phyloP scores from a whole-genome alignment of 2,329 filamentous ascomycete genomes.

The Fusarium falciforme region DNA sequence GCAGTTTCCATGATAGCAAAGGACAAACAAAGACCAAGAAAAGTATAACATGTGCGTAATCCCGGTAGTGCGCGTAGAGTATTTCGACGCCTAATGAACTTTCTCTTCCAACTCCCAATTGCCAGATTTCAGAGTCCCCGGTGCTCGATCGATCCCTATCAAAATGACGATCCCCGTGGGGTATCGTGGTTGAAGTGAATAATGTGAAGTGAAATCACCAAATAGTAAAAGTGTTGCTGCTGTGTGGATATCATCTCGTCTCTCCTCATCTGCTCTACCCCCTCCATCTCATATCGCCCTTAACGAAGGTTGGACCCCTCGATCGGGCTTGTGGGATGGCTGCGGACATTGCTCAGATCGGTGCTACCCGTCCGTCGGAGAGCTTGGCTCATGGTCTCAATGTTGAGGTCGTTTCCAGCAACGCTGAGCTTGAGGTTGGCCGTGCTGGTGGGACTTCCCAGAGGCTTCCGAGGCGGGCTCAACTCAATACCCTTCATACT shows the following conservation, averaged over 20 bases:
- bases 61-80: constrained; percentile 31
- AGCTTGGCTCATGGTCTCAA: constrained; percentile 95
- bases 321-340: constrained; percentile 69
- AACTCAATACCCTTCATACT: constrained; percentile 81
- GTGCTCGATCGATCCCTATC: constrained; percentile 36
- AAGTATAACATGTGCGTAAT: constrained; percentile 34
- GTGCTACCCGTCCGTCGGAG: constrained; percentile 86
- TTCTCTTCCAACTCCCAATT: constrained; percentile 48
- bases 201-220: constrained; percentile 34
- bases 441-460: constrained; percentile 73
- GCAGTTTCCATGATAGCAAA: constrained; percentile 31
- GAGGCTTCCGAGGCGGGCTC: constrained; percentile 68
- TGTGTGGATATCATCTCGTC: constrained; percentile 32
- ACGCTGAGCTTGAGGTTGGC: constrained; percentile 57
- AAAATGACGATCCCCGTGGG: constrained; percentile 29
- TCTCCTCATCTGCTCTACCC: constrained; percentile 4
- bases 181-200: constrained; percentile 36
- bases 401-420: constrained; percentile 74
- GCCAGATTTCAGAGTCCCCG: constrained; percentile 40
- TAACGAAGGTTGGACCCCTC: constrained; percentile 52
- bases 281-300: constrained; percentile 1
- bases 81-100: constrained; percentile 43
- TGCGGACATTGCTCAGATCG: constrained; percentile 72
- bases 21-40: constrained; percentile 27
- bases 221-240: constrained; percentile 33